Conservation (phyloP, 306 rosid genomes). For the Gynostemma pentaphyllum region DNA sequence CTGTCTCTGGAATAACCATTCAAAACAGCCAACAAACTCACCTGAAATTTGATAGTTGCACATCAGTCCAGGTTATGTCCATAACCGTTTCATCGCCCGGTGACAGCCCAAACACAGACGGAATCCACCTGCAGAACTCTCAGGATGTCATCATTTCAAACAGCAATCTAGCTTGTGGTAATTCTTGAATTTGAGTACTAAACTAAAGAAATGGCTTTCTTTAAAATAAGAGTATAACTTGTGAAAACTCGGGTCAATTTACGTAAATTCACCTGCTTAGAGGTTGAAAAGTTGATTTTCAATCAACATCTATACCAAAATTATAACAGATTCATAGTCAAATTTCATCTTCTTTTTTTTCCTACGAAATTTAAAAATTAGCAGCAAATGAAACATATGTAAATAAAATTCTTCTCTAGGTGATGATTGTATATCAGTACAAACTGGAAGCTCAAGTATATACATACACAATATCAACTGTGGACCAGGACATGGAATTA, state of each 20-base stretch:
- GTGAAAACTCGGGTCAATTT: neutral
- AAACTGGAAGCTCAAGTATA: slow-evolving; percentile 82
- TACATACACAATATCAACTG: slow-evolving; percentile 83
- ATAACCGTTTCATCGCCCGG: slow-evolving; percentile 71
- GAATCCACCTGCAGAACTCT: slow-evolving; percentile 94
- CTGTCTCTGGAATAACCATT: slow-evolving; percentile 79
- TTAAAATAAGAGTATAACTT: neutral
- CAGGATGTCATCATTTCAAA: slow-evolving; percentile 57
- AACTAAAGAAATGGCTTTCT: neutral
- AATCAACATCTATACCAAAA: no score
- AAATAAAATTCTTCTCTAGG: slow-evolving; percentile 34
- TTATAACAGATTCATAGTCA: no score
- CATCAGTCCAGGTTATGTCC: slow-evolving; percentile 66
- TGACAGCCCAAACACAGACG: slow-evolving; percentile 87
- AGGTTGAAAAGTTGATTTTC: neutral
- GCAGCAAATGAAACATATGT: neutral
- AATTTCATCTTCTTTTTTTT: slow-evolving; percentile 11
- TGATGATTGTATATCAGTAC: slow-evolving; percentile 89
- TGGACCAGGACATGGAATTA: slow-evolving; percentile 98
- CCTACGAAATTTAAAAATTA: slow-evolving; percentile 13
- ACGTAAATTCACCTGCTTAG: neutral
- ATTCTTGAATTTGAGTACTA: slow-evolving; percentile 4
- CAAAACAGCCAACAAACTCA: slow-evolving; percentile 87
- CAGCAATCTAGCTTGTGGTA: slow-evolving; percentile 77
- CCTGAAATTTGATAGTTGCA: slow-evolving; percentile 89